Percentiles rank a stretch among this genome's conserved stretches.
Evolutionary conservation across 176 grass and related monocot species (phyloP).

Genomic region (Bolboschoenus planiculmis): DNA sequence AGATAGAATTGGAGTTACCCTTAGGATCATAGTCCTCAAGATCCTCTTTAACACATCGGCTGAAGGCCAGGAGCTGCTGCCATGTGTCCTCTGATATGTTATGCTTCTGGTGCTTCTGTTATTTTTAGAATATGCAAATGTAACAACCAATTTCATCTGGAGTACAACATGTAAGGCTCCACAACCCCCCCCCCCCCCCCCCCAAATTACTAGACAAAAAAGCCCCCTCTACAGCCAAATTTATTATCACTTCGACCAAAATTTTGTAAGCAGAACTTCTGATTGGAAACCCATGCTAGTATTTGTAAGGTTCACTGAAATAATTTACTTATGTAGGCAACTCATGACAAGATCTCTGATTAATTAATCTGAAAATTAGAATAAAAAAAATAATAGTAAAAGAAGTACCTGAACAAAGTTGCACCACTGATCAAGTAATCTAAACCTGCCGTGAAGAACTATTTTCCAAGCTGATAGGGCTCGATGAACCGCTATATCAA

Average conservation of each 20-base stretch:
- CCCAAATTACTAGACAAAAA: background rate
- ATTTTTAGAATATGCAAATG: constrained; percentile 26
- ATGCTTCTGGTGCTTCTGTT: constrained; percentile 74
- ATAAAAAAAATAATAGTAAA: background rate
- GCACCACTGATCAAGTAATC: constrained; percentile 79
- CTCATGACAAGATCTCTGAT: background rate
- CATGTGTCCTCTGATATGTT: constrained; percentile 92
- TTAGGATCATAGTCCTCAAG: constrained; percentile 90
- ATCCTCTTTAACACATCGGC: constrained; percentile 80
- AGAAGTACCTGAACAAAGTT: constrained; percentile 70
- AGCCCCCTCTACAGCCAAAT: background rate
- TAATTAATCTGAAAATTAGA: constrained; percentile 12
- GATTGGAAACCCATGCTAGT: background rate
- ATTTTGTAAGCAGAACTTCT: background rate
- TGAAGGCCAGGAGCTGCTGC: constrained; percentile 89
- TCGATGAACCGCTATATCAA: constrained; percentile 60
- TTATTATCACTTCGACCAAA: background rate
- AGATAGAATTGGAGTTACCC: constrained; percentile 33
- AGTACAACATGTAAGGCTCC: background rate
- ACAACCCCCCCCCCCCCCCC: no score
- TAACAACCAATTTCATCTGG: constrained; percentile 12
- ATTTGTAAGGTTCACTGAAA: background rate
- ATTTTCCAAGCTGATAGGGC: constrained; percentile 78
- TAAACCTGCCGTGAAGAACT: constrained; percentile 77
- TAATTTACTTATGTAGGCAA: background rate